These are phyloP conservation scores for Fusarium camptoceras DNA, from an alignment of 2,329 filamentous ascomycete genomes.

Conservation along the genomic window DNA sequence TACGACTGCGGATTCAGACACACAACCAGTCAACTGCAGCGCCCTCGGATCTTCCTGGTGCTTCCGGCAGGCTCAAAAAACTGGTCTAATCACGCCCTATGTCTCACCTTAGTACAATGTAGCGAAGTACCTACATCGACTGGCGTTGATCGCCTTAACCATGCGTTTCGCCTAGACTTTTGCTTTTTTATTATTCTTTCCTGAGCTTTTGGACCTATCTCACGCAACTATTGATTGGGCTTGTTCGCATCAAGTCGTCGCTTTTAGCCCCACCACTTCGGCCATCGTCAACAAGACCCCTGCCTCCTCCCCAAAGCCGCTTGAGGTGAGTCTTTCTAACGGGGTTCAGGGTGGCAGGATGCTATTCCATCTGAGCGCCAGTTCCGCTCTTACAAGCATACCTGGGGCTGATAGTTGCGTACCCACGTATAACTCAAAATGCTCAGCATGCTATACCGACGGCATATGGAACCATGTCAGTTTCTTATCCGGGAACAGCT, in stretches of 20 bases:
- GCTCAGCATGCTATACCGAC: constrained; percentile 12
- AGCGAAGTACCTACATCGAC: background rate
- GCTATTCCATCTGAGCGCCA: constrained; percentile 10
- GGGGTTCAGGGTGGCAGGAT: constrained; percentile 2
- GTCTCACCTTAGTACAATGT: constrained; percentile 42
- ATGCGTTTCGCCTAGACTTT: constrained; percentile 32
- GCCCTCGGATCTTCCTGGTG: constrained; percentile 38
- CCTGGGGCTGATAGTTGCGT: background rate
- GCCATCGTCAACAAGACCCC: constrained; percentile 40
- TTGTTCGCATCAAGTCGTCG: constrained; percentile 27
- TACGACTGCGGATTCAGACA: constrained; percentile 32
- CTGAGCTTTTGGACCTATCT: constrained; percentile 26
- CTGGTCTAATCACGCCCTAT: constrained; percentile 37
- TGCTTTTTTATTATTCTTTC: constrained; percentile 35
- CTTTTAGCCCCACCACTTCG: constrained; percentile 42
- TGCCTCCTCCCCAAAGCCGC: constrained; percentile 15
- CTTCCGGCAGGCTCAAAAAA: constrained; percentile 33
- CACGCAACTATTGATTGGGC: constrained; percentile 38
- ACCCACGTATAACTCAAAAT: background rate
- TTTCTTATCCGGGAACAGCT: constrained; percentile 12
- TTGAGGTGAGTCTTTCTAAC: constrained; percentile 22
- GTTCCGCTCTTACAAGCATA: constrained; percentile 8
- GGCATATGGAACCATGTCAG: constrained; percentile 16
- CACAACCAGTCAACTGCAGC: constrained; percentile 31
- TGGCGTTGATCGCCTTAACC: constrained; percentile 34